Evolutionary conservation across 1,139 yeast genomes (phyloP), one percentile per base, ranked within the genome.

Genomic region (Blastobotrys elegans): DNA sequence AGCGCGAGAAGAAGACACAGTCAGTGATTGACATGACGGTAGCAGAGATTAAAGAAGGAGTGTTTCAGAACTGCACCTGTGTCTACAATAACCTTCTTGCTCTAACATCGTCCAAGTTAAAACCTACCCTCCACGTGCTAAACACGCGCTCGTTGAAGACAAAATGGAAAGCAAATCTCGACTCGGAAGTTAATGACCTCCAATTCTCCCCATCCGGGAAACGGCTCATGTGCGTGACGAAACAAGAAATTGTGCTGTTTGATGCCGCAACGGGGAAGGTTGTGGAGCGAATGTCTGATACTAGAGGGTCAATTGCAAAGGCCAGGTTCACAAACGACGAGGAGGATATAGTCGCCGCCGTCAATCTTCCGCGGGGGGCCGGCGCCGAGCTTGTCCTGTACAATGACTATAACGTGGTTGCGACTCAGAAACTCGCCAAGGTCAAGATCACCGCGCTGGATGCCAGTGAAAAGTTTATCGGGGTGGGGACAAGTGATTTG

Each of bases 401-500:
- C 13, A 71, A 75, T 18, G 69, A 71, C n/a, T 44, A 47, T 18
- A 43, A 39, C 35, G 42, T 33, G 32, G 42, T 33, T 6, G 47
- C 36, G 11, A 32, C 50, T 3, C 40, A 34, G 32, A 24, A 30
- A 21, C 33, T 47, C 13, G n/a, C 21, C 37, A 46, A 47, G 34
- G 69, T 80, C 55, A 79, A 76, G 40, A 73, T 85, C 24, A 86
- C 94, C 0, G 82, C 94, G 0, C 66, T 88, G 62, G 95, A 83
- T 58, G 67, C 68, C 7, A 62, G 65, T 34, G 72, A 72, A 41
- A 73, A 79, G 40, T 68, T 84, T 42, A 71, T 82, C 22, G 94
- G 86, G 0, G 62, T 87, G 21, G 87, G 94, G 0, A 86, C 92
- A 1, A 84, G 86, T 53, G 92, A 87, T 56, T 75, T 80, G 52